phyloP scores from a whole-genome alignment of 2,329 filamentous ascomycete species.

The Aspergillus vadensis region DNA sequence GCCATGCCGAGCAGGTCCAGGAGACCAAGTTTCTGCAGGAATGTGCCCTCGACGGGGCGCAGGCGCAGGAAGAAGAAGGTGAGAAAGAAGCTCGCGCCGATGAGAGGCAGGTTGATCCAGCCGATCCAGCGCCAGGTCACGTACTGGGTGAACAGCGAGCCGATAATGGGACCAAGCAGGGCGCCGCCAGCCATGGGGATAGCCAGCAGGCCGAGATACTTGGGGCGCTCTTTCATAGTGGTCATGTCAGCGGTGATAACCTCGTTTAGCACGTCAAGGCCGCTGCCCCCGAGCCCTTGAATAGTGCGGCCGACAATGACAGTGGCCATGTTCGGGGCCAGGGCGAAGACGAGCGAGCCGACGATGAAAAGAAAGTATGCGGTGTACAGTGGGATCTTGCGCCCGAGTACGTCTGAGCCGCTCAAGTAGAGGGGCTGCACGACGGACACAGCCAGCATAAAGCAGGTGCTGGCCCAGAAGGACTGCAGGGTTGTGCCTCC shows the following conservation, averaged over 20 bases:
- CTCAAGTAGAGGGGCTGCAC: conserved; percentile 22
- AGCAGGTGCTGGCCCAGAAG: conserved; percentile 25
- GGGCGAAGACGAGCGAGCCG: conserved; percentile 46
- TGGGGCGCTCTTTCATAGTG: conserved; percentile 45
- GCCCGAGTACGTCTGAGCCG: conserved; percentile 34
- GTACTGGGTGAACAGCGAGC: conserved; percentile 27
- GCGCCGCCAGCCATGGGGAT: conserved; percentile 68
- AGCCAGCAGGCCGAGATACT: conserved; percentile 65
- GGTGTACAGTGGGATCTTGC: conserved; percentile 37
- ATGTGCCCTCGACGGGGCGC: conserved; percentile 47
- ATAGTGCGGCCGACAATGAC: conserved; percentile 8
- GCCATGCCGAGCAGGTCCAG: conserved; percentile 66
- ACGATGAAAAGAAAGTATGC: conserved; percentile 47
- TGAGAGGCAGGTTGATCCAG: conserved; percentile 65
- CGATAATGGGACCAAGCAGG: conserved; percentile 40
- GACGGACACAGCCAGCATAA: conserved; percentile 15
- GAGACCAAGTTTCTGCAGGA: conserved; percentile 50
- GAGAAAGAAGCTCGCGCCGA: conserved; percentile 19
- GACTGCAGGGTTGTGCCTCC: conserved; percentile 21
- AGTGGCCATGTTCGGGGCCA: conserved; percentile 7
- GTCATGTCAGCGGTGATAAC: conserved; percentile 44
- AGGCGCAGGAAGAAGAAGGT: conserved; percentile 56
- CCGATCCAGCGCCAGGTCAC: conserved; percentile 62
- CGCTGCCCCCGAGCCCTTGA: conserved; percentile 4
- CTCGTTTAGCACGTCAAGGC: background rate